Evolutionary conservation across 306 rosid genomes (phyloP).

Genomic region (Gastrolobium bilobum): DNA sequence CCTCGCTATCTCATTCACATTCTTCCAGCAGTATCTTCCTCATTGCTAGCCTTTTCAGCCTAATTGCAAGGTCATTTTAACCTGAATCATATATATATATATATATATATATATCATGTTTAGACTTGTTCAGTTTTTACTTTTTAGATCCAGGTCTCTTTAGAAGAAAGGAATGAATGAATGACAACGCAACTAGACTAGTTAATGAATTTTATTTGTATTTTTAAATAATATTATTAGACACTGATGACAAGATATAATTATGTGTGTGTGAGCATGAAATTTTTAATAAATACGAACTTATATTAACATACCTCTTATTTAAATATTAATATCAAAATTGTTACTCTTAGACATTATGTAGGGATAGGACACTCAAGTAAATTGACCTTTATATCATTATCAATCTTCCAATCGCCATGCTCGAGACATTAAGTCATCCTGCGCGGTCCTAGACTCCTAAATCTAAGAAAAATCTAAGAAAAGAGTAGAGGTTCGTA

Average conservation of each 20-base stretch:
- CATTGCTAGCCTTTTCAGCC: background rate
- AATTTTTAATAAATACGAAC: no score
- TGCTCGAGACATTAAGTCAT: constrained; percentile 33
- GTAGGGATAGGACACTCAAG: constrained; percentile 45
- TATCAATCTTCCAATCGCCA: constrained; percentile 13
- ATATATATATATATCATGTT: background rate
- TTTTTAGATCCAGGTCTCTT: background rate
- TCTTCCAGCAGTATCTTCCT: constrained; percentile 1
- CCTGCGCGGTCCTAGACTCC: background rate
- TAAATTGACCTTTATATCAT: constrained; percentile 37
- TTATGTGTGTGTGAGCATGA: no score
- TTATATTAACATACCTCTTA: no score
- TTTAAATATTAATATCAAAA: background rate
- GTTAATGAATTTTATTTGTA: background rate
- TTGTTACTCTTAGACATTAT: background rate
- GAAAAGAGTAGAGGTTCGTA: constrained; percentile 7
- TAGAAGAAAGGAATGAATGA: background rate
- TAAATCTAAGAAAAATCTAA: constrained; percentile 15
- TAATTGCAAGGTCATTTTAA: constrained; percentile 4
- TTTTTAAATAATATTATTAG: no score
- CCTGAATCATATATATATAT: background rate
- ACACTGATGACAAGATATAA: no score
- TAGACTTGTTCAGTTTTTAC: background rate
- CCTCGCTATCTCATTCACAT: background rate
- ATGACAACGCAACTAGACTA: background rate